Evolutionary conservation across 1,139 yeast species (phyloP).

Genomic region (Blastobotrys niveus): DNA sequence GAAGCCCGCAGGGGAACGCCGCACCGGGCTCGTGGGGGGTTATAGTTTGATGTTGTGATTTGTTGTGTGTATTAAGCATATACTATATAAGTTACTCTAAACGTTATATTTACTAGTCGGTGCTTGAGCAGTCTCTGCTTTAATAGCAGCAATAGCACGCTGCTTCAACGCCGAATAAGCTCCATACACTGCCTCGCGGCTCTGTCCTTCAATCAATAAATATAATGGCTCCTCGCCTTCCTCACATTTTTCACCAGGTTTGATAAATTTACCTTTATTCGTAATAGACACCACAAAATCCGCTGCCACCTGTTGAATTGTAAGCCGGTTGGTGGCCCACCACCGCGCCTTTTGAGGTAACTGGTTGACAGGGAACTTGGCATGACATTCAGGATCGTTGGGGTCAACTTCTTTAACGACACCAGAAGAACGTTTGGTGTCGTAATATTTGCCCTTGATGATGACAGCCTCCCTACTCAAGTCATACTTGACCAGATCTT

Average conservation of each 20-base stretch:
- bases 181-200: constrained; percentile 54
- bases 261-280: constrained; percentile 72
- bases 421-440: background rate
- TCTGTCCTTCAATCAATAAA: constrained; percentile 70
- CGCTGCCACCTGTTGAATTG: constrained; percentile 60
- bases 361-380: constrained; percentile 75
- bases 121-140: constrained; percentile 26
- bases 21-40: too few relatives aligned
- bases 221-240: constrained; percentile 70
- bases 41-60: too few relatives aligned
- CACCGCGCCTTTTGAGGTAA: constrained; percentile 80
- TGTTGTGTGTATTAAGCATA: too few relatives aligned
- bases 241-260: constrained; percentile 42
- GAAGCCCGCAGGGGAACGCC: too few relatives aligned
- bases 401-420: background rate
- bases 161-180: constrained; percentile 63
- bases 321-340: constrained; percentile 69
- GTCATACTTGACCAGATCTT: constrained; percentile 4
- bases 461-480: constrained; percentile 1
- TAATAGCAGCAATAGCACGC: constrained; percentile 56
- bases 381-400: constrained; percentile 45
- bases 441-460: constrained; percentile 8
- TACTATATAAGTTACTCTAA: too few relatives aligned
- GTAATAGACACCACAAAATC: constrained; percentile 75
- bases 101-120: constrained; percentile 12